Conservation (phyloP, 1,284 basidiomycete genomes). For the Pseudozyma hubeiensis region DNA sequence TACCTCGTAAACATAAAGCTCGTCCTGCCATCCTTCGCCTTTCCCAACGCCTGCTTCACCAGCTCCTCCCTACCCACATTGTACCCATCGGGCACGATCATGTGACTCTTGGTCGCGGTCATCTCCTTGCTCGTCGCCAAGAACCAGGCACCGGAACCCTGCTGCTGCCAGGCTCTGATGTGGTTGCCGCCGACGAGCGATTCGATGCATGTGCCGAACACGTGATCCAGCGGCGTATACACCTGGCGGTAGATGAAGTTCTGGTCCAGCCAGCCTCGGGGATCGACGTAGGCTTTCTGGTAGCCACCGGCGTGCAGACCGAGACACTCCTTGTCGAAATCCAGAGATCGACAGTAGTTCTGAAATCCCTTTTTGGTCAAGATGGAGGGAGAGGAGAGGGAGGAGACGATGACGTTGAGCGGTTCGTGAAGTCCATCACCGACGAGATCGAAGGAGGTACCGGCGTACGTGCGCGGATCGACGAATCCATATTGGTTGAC, state of each 20-base stretch:
- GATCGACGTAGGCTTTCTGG: slow-evolving; percentile 54
- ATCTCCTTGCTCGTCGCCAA: slow-evolving; percentile 73
- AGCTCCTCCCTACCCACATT: slow-evolving; percentile 77
- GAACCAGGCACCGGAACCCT: slow-evolving; percentile 79
- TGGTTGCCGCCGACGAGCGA: slow-evolving; percentile 89
- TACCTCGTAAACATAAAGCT: slow-evolving; percentile 70
- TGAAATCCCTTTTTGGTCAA: slow-evolving; percentile 60
- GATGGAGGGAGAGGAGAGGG: slow-evolving; percentile 48
- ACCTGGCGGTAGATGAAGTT: slow-evolving; percentile 57
- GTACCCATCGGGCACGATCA: slow-evolving; percentile 57
- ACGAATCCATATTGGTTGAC: slow-evolving; percentile 47
- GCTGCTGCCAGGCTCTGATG: slow-evolving; percentile 75
- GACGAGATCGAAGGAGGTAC: slow-evolving; percentile 48
- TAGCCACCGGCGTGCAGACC: slow-evolving; percentile 57
- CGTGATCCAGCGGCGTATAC: slow-evolving; percentile 50
- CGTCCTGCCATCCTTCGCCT: slow-evolving; percentile 40
- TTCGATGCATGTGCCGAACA: slow-evolving; percentile 72
- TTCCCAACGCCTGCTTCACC: slow-evolving; percentile 48
- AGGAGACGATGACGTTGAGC: slow-evolving; percentile 63
- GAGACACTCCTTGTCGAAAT: slow-evolving; percentile 66
- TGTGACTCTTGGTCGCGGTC: slow-evolving; percentile 47
- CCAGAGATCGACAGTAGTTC: slow-evolving; percentile 53
- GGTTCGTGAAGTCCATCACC: slow-evolving; percentile 58
- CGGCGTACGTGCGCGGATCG: slow-evolving; percentile 53
- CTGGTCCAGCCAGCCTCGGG: slow-evolving; percentile 46